Base-by-base conservation (phyloP, 305 asterid species). In the Coffea humblotiana region DNA sequence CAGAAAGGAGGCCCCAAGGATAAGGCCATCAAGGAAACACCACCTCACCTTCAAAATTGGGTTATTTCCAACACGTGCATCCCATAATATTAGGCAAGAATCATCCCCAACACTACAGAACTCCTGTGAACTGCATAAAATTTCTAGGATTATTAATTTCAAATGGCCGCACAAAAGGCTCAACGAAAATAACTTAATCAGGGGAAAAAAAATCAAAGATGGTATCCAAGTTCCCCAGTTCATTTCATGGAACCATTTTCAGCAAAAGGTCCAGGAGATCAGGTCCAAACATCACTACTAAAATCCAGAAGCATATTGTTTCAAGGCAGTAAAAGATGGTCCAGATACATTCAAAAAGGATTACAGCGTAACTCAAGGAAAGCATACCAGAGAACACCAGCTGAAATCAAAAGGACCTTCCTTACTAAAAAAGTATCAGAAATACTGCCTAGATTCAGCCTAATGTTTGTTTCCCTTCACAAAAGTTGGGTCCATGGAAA, bases 61-160 rank as follows among this genome's bases (percentile, higher is more conserved):
- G 88, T 73, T 83, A 80, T 40, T 84, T 67, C 97, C 98, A 69
- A 78, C 89, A 74, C 98, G 92, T 32, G 98, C 97, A 84, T 96
- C 99, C 99, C 99, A 96, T 65, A 96, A 84, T 82, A 94, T 96
- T 86, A 96, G 90, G 84, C 98, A 93, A 61, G 99, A 94, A 90
- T 96, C 99, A 87, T 96, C 97, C 76, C 99, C 99, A 84, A 96
- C 99, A 75, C 99, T 96, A 82, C 98, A 96, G 67, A 96, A 96
- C 82, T 96, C 98, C 94, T 94, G 97, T 35, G 97, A 92, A 85
- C 99, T 96, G 84, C 86, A 91, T 74, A 43, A 79, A 75, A 77
- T 49, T 75, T 60, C 73, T 15, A 77, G 72, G 65, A 48, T 77
- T 69, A 81, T 77, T 81, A 84, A 85, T 49, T 21, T 65, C 64